These are phyloP conservation scores for Leucocoprinus birnbaumii DNA, from an alignment of 768 basidiomycete genomes.

Conservation along the genomic window DNA sequence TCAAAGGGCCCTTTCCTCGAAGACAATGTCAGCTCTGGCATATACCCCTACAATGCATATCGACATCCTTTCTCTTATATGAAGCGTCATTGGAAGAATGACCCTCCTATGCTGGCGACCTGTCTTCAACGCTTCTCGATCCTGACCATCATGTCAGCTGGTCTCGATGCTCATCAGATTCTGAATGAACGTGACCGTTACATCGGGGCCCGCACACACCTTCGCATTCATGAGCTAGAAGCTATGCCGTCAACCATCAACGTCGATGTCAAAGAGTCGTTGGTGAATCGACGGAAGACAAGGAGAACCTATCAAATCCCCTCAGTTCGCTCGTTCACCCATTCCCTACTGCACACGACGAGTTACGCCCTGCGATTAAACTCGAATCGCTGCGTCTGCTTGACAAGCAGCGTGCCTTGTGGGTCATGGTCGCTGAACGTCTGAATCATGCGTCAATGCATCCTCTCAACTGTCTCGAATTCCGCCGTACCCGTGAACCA, in stretches of 20 bases:
- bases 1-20: slow-evolving; percentile 79
- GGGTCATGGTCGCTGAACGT: slow-evolving; percentile 82
- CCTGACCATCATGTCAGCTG: slow-evolving; percentile 86
- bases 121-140: slow-evolving; percentile 79
- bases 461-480: slow-evolving; percentile 88
- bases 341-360: slow-evolving; percentile 65
- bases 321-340: slow-evolving; percentile 47
- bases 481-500: slow-evolving; percentile 83
- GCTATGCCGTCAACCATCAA: slow-evolving; percentile 64
- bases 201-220: slow-evolving; percentile 84
- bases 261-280: slow-evolving; percentile 37
- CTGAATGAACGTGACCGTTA: slow-evolving; percentile 90
- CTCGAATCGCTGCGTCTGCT: slow-evolving; percentile 86
- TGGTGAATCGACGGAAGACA: slow-evolving; percentile 37
- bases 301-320: slow-evolving; percentile 33
- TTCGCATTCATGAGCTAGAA: slow-evolving; percentile 87
- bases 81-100: slow-evolving; percentile 58
- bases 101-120: slow-evolving; percentile 62
- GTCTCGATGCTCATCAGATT: slow-evolving; percentile 89
- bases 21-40: slow-evolving; percentile 72
- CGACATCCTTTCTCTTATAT: slow-evolving; percentile 81
- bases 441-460: slow-evolving; percentile 86
- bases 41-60: slow-evolving; percentile 93
- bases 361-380: slow-evolving; percentile 89
- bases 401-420: slow-evolving; percentile 87